phyloP scores from a whole-genome alignment of 2,329 filamentous ascomycete genomes.

The Epichloe brachyelytri region DNA sequence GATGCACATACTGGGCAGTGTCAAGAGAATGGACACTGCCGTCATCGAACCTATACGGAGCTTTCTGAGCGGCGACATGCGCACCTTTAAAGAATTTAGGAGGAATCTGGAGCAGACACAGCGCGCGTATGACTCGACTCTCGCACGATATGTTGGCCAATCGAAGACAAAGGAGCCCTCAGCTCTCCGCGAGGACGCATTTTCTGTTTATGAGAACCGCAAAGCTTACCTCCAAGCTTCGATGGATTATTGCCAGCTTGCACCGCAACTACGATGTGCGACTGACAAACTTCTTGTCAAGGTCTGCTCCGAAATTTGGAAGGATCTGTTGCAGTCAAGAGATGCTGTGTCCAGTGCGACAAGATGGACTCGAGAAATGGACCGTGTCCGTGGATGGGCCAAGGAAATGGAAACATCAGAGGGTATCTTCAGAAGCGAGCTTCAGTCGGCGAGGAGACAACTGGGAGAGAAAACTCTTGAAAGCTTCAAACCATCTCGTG shows the following conservation, averaged over 20 bases:
- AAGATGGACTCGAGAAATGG: conserved; percentile 68
- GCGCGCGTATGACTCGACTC: conserved; percentile 67
- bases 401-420: conserved; percentile 91
- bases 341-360: conserved; percentile 53
- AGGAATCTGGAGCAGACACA: conserved; percentile 66
- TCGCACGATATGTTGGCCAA: conserved; percentile 72
- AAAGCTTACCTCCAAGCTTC: conserved; percentile 84
- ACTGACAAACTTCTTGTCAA: conserved; percentile 79
- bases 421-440: conserved; percentile 65
- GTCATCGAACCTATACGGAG: conserved; percentile 70
- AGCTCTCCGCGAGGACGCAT: conserved; percentile 83
- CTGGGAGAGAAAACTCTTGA: conserved; percentile 67
- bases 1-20: conserved; percentile 57
- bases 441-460: conserved; percentile 65
- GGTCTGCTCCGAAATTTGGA: conserved; percentile 77
- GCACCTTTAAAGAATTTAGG: conserved; percentile 74
- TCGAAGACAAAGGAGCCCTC: conserved; percentile 91
- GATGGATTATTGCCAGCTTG: conserved; percentile 83
- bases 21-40: conserved; percentile 64
- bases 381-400: conserved; percentile 83
- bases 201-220: conserved; percentile 83
- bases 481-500: conserved; percentile 66
- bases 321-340: conserved; percentile 63
- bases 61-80: conserved; percentile 69
- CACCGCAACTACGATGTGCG: conserved; percentile 70